A percentile compares a stretch with the other conserved stretches of the same genome.
Conservation (phyloP, 345 rosid genomes). For the Trapa bicornis region DNA sequence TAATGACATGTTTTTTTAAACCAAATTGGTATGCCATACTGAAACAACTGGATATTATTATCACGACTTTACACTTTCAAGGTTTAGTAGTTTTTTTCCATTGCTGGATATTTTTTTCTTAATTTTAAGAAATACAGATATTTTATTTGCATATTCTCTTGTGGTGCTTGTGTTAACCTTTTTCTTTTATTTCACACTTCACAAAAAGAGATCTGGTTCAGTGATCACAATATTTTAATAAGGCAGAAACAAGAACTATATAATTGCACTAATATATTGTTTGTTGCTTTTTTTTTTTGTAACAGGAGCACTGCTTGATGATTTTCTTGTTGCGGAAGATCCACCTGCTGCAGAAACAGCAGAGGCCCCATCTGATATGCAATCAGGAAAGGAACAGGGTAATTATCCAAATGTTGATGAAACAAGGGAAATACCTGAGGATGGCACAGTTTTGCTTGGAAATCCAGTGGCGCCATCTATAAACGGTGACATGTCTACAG, state of each 20-base stretch:
- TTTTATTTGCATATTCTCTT: neutral
- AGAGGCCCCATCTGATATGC: conserved; percentile 57
- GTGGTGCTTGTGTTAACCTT: neutral
- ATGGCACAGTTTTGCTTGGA: conserved; percentile 72
- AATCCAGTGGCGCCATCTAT: conserved; percentile 90
- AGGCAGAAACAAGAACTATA: neutral
- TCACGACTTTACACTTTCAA: neutral
- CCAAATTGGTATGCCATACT: neutral
- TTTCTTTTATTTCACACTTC: neutral
- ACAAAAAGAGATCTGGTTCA: neutral
- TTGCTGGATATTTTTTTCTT: neutral
- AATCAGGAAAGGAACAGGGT: conserved; percentile 42
- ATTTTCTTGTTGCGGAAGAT: conserved; percentile 93
- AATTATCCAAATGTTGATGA: conserved; percentile 66
- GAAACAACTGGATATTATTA: neutral
- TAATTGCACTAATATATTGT: neutral
- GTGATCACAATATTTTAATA: neutral
- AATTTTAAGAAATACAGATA: neutral
- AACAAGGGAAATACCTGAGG: conserved; percentile 43
- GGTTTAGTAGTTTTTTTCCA: neutral
- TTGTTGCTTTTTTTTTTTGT: neutral
- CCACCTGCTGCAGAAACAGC: conserved; percentile 90
- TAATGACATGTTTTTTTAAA: neutral
- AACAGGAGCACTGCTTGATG: conserved; percentile 91
- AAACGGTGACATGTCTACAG: conserved; percentile 88